phyloP scores from a whole-genome alignment of 139 green algal species.

The Micractinium conductrix region DNA sequence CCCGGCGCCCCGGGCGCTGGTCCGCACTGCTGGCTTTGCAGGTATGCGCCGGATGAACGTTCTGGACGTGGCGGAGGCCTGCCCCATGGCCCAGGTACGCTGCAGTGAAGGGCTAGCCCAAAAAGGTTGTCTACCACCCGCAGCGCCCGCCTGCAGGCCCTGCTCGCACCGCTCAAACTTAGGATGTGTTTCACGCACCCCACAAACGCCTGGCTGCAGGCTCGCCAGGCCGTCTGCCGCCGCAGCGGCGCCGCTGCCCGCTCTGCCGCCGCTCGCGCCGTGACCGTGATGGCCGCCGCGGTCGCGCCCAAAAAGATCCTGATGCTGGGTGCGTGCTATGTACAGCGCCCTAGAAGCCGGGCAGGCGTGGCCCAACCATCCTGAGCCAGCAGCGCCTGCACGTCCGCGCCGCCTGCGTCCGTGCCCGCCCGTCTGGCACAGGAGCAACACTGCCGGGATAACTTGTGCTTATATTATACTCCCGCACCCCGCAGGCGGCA shows the following conservation, averaged over 20 bases:
- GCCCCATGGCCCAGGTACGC: constrained; percentile 12
- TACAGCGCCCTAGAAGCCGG: too few relatives aligned
- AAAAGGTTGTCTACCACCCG: background rate
- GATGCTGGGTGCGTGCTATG: constrained; percentile 82
- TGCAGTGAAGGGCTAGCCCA: background rate
- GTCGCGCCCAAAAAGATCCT: constrained; percentile 84
- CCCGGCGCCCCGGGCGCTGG: background rate
- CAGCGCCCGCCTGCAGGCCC: background rate
- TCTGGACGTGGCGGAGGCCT: constrained; percentile 3
- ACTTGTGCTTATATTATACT: too few relatives aligned
- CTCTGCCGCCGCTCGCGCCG: background rate
- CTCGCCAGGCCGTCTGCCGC: background rate
- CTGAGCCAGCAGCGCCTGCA: too few relatives aligned
- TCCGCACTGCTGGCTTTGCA: constrained; percentile 5
- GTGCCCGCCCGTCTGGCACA: too few relatives aligned
- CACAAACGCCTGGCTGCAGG: too few relatives aligned
- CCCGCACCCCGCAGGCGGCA: too few relatives aligned
- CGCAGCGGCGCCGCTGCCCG: background rate
- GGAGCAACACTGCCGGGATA: too few relatives aligned
- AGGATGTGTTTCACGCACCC: background rate
- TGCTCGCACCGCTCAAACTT: background rate
- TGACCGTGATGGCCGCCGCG: constrained; percentile 20
- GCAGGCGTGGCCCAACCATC: too few relatives aligned
- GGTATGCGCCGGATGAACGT: constrained; percentile 1
- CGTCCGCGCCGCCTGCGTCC: too few relatives aligned